Base-by-base conservation (phyloP, 2,329 filamentous ascomycete species). In the Tolypocladium sp. region DNA sequence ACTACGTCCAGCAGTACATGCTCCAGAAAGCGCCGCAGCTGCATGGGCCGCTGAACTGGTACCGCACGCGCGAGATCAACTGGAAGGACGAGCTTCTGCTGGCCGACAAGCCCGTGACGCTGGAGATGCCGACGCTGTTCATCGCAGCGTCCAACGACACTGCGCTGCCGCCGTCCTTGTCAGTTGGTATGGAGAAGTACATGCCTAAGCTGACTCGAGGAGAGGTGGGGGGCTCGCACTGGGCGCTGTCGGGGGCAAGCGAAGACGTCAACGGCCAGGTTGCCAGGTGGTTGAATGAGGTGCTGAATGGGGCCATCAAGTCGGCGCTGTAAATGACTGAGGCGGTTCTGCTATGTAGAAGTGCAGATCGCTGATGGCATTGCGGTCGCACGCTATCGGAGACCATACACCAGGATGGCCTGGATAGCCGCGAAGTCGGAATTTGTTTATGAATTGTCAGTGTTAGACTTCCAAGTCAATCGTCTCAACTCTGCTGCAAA, bases 1-100 rank as follows among this genome's bases (percentile, higher is more conserved):
- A 85, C 74, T 97, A 97, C 72, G 84, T 84, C 22, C 74, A 82
- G 37, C 80, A 92, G 74, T 96, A 87, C 73, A 73, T 78, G n/a
- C 80, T 82, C 49, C 82, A 87, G 68, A 55, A 62, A 20, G 63
- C 61, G 10, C 71, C 69, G 7, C 91, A 91, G 53, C 73, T 97
- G 64, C 84, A 87, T 63, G 91, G 91, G 0, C 90, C 91, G 20
- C 77, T 91, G 61, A 94, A 92, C 74, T 97, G 91, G 90, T 99
- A 99, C 76, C 86, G 92, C 51, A 89, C 83, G 3, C 79, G 83
- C 25, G 77, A 83, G 71, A 72, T 87, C 63, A 96, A 96, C 73
- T 89, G 80, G 69, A 82, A 90, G 46, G 91, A 97, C 63, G 94
- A 97, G 68, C 64, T 71, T 55, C 71, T 77, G 49, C 76, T 90